Conservation (phyloP, 768 basidiomycete species). For the Rhodosporidiobolus odoratus region DNA sequence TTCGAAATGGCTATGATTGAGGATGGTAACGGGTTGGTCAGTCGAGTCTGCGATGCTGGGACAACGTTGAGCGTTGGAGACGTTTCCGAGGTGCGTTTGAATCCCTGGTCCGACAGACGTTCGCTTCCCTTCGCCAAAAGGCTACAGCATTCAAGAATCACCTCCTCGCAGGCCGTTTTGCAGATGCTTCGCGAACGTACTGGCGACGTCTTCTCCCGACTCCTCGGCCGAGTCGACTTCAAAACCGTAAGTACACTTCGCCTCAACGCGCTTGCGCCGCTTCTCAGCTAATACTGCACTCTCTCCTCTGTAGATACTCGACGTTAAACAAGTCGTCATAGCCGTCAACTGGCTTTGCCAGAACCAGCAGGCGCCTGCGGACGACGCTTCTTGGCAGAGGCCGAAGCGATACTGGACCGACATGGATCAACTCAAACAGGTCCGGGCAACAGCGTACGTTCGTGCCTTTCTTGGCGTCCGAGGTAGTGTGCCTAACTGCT, state of each 20-base stretch:
- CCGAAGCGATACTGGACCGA: constrained; percentile 37
- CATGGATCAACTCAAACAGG: constrained; percentile 21
- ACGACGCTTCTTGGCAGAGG: not conserved
- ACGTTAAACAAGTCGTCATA: constrained; percentile 33
- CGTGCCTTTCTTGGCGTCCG: too few species aligned
- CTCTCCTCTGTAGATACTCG: constrained; percentile 17
- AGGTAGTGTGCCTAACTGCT: too few species aligned
- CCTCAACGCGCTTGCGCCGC: not conserved
- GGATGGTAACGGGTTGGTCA: constrained; percentile 6
- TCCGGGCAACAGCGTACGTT: constrained; percentile 21
- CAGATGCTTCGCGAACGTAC: constrained; percentile 20
- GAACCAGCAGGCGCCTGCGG: constrained; percentile 4
- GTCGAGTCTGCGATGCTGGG: constrained; percentile 31
- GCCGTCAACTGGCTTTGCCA: constrained; percentile 38
- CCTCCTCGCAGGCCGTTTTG: constrained; percentile 7
- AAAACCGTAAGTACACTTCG: constrained; percentile 2
- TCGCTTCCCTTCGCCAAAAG: not conserved
- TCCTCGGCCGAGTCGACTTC: constrained; percentile 18
- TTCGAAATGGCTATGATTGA: constrained; percentile 39
- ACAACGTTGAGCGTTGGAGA: constrained; percentile 21
- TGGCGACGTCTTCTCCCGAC: constrained; percentile 10
- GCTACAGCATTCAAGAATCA: too few species aligned
- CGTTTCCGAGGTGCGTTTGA: constrained; percentile 25
- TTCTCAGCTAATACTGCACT: not conserved
- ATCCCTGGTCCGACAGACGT: not conserved